These are phyloP conservation scores for Magnusiomyces suaveolens DNA, from an alignment of 1,139 yeast species.

Conservation along the genomic window DNA sequence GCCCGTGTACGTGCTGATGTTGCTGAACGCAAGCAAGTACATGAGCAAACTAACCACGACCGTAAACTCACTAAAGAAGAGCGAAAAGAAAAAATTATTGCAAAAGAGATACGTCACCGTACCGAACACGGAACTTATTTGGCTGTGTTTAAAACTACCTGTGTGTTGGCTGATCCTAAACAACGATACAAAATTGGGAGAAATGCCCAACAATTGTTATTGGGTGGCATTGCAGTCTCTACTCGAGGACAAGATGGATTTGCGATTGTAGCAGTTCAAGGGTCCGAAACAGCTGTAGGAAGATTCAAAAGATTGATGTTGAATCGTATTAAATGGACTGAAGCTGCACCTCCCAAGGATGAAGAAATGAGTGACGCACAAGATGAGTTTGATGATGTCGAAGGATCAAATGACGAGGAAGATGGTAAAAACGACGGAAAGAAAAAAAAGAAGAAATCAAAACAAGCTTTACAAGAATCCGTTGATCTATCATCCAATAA, in stretches of 20 bases:
- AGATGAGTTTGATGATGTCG: conserved; percentile 11
- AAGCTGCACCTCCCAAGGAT: conserved; percentile 32
- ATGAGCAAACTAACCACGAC: conserved; percentile 50
- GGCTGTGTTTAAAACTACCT: conserved; percentile 49
- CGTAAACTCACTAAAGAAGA: conserved; percentile 56
- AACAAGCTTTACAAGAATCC: conserved; percentile 1
- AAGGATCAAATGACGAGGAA: neutral
- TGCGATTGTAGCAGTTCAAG: conserved; percentile 61
- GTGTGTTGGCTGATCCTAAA: conserved; percentile 47
- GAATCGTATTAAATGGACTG: conserved; percentile 63
- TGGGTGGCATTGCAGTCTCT: conserved; percentile 48
- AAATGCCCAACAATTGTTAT: conserved; percentile 63
- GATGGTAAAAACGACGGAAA: neutral
- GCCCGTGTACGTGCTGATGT: conserved; percentile 60
- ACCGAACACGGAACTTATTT: conserved; percentile 47
- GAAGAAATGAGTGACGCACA: conserved; percentile 17
- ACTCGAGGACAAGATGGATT: conserved; percentile 30
- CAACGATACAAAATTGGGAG: conserved; percentile 65
- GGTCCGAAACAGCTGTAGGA: conserved; percentile 51
- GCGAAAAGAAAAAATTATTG: conserved; percentile 37
- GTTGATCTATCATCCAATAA: conserved; percentile 41
- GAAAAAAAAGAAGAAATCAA: neutral
- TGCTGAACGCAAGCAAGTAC: conserved; percentile 50
- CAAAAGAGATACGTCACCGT: conserved; percentile 42
- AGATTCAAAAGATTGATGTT: conserved; percentile 55